Base-by-base conservation (phyloP, 306 rosid genomes). In the Cercis canadensis region DNA sequence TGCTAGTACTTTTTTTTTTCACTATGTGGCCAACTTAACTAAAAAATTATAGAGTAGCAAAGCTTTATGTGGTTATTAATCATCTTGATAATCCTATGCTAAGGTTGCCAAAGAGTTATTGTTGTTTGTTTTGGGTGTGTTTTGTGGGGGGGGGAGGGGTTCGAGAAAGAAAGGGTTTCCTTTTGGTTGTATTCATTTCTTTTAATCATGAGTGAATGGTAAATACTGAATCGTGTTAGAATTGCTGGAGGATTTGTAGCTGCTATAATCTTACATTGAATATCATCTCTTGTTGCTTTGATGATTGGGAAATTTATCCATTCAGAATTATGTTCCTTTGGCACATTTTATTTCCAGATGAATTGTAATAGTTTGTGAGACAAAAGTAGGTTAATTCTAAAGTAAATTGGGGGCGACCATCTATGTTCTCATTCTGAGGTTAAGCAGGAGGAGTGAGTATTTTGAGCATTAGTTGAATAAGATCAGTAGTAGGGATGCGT, bases 21-120 rank as follows among this genome's bases (percentile, higher is more conserved):
- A 65, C 43, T 56, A 50, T 47, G 39, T 61, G 33, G 50, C n/a
- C n/a, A n/a, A n/a, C n/a, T 78, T 24, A 69, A 74, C n/a, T 58
- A 24, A 1, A 24, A 24, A 24, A 24, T 40, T 55, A n/a, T n/a
- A 40, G 7, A 50, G 36, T 17, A 52, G 31, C 12, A 5, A 14
- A 11, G 8, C 45, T 81, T 62, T 46, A 10, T 43, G 1, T 43
- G 4, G 3, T 10, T 10, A 8, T 10, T 57, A 52, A 33, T n/a
- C 54, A 64, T 62, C 17, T 69, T 49, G 52, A 74, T 49, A 63
- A 43, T 57, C 47, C 21, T 40, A 31, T 74, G 34, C 24, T 37
- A 24, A 39, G 57, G 45, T 56, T 61, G 61, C 40, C 56, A 56
- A 62, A 55, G 37, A 37, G 43, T 37, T 2, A 37, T 37, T 37